A percentile compares a stretch with the other conserved stretches of the same genome.
Evolutionary conservation across 768 basidiomycete species (phyloP).

Genomic region (Heimioporus sp.): DNA sequence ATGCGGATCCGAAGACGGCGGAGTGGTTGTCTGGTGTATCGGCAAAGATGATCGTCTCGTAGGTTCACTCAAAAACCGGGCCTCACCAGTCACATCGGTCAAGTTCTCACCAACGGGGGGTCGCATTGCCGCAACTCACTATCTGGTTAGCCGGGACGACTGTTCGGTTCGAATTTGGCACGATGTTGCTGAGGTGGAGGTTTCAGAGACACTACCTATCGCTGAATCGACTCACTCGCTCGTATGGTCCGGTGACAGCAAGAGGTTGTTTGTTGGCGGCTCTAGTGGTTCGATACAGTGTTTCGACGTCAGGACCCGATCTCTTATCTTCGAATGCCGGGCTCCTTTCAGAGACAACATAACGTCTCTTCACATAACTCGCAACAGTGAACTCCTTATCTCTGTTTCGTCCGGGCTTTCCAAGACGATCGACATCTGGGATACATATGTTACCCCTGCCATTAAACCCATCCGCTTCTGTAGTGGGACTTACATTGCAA

Average conservation of each 20-base stretch:
- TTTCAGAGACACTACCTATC: not conserved
- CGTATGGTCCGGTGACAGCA: slow-evolving; percentile 17
- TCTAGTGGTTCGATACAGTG: slow-evolving; percentile 8
- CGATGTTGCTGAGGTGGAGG: slow-evolving; percentile 3
- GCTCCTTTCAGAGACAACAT: slow-evolving; percentile 2
- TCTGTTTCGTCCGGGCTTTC: slow-evolving; percentile 7
- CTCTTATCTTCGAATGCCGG: not conserved
- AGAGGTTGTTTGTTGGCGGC: slow-evolving; percentile 12
- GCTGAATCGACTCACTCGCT: slow-evolving; percentile 4
- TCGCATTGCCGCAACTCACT: slow-evolving; percentile 7
- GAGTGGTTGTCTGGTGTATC: slow-evolving; percentile 2
- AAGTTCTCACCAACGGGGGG: slow-evolving; percentile 16
- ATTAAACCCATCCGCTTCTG: slow-evolving; percentile 1
- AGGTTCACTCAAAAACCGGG: slow-evolving; percentile 1
- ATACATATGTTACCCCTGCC: not conserved
- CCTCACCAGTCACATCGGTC: slow-evolving; percentile 8
- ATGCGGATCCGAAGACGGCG: slow-evolving; percentile 2
- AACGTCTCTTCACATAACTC: slow-evolving; percentile 5
- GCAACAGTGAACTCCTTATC: slow-evolving; percentile 5
- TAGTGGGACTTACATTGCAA: not conserved
- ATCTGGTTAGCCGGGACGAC: not conserved
- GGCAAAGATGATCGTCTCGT: not conserved
- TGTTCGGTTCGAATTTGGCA: slow-evolving; percentile 11
- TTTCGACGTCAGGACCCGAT: slow-evolving; percentile 4
- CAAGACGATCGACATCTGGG: slow-evolving; percentile 12